Evolutionary conservation across 2,329 filamentous ascomycete genomes (phyloP).

Genomic region (Cercospora canescens): DNA sequence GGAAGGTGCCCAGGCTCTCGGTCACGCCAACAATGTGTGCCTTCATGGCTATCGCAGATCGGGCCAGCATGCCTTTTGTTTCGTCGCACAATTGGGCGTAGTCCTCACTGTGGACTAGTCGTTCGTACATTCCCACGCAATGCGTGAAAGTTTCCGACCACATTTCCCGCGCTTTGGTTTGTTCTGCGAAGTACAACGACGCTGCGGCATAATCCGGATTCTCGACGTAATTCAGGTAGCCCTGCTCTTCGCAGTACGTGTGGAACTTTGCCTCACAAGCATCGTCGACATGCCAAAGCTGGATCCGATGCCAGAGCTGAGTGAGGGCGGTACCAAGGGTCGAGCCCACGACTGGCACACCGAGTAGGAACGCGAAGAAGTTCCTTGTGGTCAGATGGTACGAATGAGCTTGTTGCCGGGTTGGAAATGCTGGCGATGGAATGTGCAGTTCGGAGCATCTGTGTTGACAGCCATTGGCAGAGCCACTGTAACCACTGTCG

Average conservation of each 20-base stretch:
- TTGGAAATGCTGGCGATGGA: conserved; percentile 59
- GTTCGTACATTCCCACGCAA: conserved; percentile 74
- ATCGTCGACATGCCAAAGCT: conserved; percentile 42
- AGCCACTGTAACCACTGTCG: conserved; percentile 32
- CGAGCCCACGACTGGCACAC: conserved; percentile 61
- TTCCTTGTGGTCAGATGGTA: conserved; percentile 73
- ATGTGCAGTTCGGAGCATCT: conserved; percentile 62
- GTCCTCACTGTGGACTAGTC: conserved; percentile 57
- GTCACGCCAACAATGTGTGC: conserved; percentile 60
- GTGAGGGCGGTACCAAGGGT: conserved; percentile 66
- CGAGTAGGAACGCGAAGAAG: conserved; percentile 70
- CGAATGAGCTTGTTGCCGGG: conserved; percentile 56
- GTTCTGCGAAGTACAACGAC: conserved; percentile 67
- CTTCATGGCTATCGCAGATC: conserved; percentile 66
- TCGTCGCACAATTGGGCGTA: conserved; percentile 56
- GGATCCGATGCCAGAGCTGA: conserved; percentile 64
- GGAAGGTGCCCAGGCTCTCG: conserved; percentile 63
- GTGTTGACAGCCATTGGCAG: conserved; percentile 12
- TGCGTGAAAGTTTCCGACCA: conserved; percentile 76
- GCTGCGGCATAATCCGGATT: conserved; percentile 69
- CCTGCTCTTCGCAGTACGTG: conserved; percentile 66
- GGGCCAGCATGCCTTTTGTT: conserved; percentile 66
- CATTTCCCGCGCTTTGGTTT: conserved; percentile 61
- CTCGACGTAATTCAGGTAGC: conserved; percentile 67
- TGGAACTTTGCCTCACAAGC: conserved; percentile 45